Base-by-base conservation (phyloP, 176 grass and related monocot genomes). In the Rhynchospora breviuscula region DNA sequence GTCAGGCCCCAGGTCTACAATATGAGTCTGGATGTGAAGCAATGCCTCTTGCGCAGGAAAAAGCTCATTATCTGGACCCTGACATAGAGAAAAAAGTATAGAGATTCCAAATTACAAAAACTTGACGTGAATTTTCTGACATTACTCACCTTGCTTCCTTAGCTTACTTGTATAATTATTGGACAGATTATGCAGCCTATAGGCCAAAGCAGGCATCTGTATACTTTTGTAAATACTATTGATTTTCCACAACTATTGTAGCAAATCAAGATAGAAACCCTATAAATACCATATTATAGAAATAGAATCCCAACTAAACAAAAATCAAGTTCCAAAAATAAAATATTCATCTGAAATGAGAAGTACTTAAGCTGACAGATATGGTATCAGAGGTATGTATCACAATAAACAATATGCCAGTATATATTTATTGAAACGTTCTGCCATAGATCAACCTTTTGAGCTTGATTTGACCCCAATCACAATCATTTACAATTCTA, bases 41-140 rank as follows among this genome's bases (percentile, higher is more conserved):
- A 93, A 83, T 40, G 96, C 96, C 82, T 98, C 96, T 76, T 98
- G 96, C 81, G 96, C 93, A 35, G 93, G 96, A 19, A 98, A 98
- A 90, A 98, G 84, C 81, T 95, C 96, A 67, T 93, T 84, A 56
- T 93, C 93, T 83, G 93, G 93, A 79, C 91, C 96, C 96, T 98
- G 81, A 54, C 17, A 57, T 48, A 52, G 81, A 85, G 72, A 31
- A 82, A 31, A 46, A 74, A 66, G 76, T 68, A 79, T 60, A 59
- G 58, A 54, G 58, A 59, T 6, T 29, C 6, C 22, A 10, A 44
- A 75, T 58, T 10, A 33, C 5, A 75, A 79, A 54, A 56, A 87
- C 59, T 19, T 6, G 4, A 87, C 18, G 51, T 59, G 44, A 87
- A 73, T 60, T 80, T 62, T 88, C 61, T 57, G 31, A 78, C 18